phyloP scores from a whole-genome alignment of 345 rosid species.

The Arabis alpina region DNA sequence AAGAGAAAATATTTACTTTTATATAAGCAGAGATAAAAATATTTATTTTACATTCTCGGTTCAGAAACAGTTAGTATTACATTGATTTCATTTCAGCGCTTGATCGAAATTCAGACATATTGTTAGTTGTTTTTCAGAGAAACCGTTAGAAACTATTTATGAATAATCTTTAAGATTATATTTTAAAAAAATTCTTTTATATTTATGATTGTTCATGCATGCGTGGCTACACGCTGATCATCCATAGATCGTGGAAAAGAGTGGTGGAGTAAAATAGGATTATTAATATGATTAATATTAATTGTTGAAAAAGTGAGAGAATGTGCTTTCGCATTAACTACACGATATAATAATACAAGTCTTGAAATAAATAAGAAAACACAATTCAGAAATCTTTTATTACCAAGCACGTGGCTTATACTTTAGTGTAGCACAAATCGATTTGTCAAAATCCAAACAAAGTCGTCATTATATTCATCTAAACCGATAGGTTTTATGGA shows the following conservation, averaged over 20 bases:
- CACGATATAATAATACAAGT: slow-evolving; percentile 16
- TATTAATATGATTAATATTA: slow-evolving; percentile 29
- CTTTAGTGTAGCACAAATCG: background rate
- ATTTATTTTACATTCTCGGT: background rate
- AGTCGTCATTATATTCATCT: background rate
- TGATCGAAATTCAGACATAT: slow-evolving; percentile 10
- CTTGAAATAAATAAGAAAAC: slow-evolving; percentile 24
- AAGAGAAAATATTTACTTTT: background rate
- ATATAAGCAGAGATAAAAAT: background rate
- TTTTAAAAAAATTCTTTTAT: background rate
- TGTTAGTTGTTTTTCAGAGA: slow-evolving; percentile 6
- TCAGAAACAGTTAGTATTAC: slow-evolving; percentile 2
- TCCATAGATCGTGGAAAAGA: slow-evolving; percentile 33
- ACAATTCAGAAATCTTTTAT: slow-evolving; percentile 17
- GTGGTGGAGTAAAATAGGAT: slow-evolving; percentile 33
- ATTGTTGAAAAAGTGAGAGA: slow-evolving; percentile 20
- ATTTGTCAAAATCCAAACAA: background rate
- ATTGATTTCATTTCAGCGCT: slow-evolving; percentile 3
- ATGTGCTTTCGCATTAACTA: slow-evolving; percentile 40
- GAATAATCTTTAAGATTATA: background rate
- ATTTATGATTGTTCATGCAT: slow-evolving; percentile 2
- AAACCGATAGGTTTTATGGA: background rate
- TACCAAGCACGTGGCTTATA: slow-evolving; percentile 34
- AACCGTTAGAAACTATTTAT: slow-evolving; percentile 7
- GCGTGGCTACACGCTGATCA: slow-evolving; percentile 26